Evolutionary conservation across 352 stramenopile species (phyloP).

Genomic region (Globisporangium cylindrosporum): DNA sequence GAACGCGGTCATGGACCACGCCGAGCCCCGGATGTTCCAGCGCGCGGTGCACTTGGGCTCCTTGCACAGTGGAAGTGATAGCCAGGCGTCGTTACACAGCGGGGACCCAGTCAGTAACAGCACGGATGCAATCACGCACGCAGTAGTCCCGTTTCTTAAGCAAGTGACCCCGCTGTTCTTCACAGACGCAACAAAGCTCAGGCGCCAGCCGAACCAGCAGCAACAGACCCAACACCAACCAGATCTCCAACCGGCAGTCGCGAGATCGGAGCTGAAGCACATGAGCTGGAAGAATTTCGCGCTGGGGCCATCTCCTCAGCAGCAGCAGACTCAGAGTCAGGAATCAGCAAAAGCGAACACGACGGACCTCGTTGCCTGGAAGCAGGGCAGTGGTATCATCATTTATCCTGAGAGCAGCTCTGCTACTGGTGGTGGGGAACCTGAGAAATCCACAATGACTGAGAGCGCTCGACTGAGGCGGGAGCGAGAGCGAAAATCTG

Average conservation of each 20-base stretch:
- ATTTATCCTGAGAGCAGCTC: conserved; percentile 24
- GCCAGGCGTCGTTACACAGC: neutral
- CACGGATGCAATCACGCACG: conserved; percentile 11
- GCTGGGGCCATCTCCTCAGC: neutral
- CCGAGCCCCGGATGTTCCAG: conserved; percentile 34
- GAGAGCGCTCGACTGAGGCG: conserved; percentile 8
- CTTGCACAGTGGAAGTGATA: neutral
- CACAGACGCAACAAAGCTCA: neutral
- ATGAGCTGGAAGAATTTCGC: conserved; percentile 16
- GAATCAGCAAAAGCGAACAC: neutral
- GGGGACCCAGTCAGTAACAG: neutral
- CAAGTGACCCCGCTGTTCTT: conserved; percentile 13
- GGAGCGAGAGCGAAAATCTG: conserved; percentile 4
- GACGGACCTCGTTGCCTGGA: conserved; percentile 26
- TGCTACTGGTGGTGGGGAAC: neutral
- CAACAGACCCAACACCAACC: neutral
- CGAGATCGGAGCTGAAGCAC: conserved; percentile 12
- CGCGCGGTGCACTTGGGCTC: conserved; percentile 23
- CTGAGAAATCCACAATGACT: conserved; percentile 8
- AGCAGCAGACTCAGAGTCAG: neutral
- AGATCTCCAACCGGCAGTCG: neutral
- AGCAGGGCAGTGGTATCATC: conserved; percentile 24
- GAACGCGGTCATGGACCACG: conserved; percentile 44
- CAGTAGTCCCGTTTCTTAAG: conserved; percentile 16
- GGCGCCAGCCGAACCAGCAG: neutral